Base-by-base conservation (phyloP, 1,139 yeast species). In the Yamadazyma sp. region DNA sequence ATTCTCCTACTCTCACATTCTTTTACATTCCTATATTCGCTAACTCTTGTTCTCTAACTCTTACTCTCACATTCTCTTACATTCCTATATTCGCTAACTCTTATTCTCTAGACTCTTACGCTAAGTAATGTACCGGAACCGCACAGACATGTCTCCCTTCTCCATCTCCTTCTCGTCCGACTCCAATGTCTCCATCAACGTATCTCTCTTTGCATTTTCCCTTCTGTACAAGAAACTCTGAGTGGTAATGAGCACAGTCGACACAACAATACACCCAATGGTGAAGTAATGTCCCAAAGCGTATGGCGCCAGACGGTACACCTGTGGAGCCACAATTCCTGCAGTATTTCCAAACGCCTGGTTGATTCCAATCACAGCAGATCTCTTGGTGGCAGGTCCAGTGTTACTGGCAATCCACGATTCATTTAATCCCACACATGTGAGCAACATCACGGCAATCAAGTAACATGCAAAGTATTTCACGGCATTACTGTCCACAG, bases 381-480 rank as follows among this genome's bases (percentile, higher is more conserved):
- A 71, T 47, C 77, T 63, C 43, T 70, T 69, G 48, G 62, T 71
- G 39, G 66, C 64, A 20, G 73, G 73, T 9, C 73, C 71, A 23
- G 61, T 57, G 45, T 73, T 73, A 41, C 64, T 67, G 37, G 70
- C 62, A 26, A 67, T 52, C 78, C 78, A 73, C 39, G 70, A 55
- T 44, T 71, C 63, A 46, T 71, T 70, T 38, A 70, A 45, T 1
- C 73, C 71, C 3, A 73, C 69, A 34, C 64, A 60, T 26, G 65
- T 61, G 46, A 65, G 71, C 29, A 73, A 47, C 3, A 69, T 54
- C 29, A 64, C 46, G 8, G 68, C 67, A 37, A 73, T 55, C 31
- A 74, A 55, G 54, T 62, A 75, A 40, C 73, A 66, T 2, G 75
- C 79, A 42, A 74, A 73, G 46, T 71, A 74, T 44, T 73, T 62